These are phyloP conservation scores for Trypanosoma platydactyli DNA, from an alignment of 208 protist species.

Conservation along the genomic window DNA sequence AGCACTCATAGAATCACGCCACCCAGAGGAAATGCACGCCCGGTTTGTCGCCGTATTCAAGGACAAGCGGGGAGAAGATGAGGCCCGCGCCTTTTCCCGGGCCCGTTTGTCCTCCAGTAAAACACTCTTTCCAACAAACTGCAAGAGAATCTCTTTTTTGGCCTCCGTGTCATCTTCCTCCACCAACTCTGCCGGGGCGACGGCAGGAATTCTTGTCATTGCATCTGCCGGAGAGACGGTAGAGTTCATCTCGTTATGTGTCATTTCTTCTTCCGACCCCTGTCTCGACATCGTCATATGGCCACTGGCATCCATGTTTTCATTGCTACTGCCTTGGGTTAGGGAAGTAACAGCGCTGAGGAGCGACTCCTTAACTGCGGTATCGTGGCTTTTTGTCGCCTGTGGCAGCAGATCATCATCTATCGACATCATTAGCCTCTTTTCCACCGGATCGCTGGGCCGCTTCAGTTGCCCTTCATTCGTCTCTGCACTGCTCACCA, in stretches of 20 bases:
- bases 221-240: neutral
- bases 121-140: conserved; percentile 53
- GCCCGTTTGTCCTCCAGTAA: conserved; percentile 47
- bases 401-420: too few relatives aligned
- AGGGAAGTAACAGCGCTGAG: too few relatives aligned
- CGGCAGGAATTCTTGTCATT: too few relatives aligned
- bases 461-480: neutral
- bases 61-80: neutral
- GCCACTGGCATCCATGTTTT: too few relatives aligned
- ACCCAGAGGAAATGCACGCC: neutral
- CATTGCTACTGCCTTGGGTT: too few relatives aligned
- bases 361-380: too few relatives aligned
- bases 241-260: too few relatives aligned
- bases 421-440: neutral
- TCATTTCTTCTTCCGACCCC: neutral
- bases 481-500: neutral
- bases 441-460: conserved; percentile 1
- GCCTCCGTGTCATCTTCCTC: neutral
- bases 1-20: neutral
- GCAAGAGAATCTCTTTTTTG: neutral
- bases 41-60: neutral
- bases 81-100: conserved; percentile 30
- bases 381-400: too few relatives aligned
- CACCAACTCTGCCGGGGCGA: too few relatives aligned
- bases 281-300: too few relatives aligned